These are phyloP conservation scores for Aspergillus haitiensis DNA, from an alignment of 495 filamentous ascomycete species.

Conservation along the genomic window DNA sequence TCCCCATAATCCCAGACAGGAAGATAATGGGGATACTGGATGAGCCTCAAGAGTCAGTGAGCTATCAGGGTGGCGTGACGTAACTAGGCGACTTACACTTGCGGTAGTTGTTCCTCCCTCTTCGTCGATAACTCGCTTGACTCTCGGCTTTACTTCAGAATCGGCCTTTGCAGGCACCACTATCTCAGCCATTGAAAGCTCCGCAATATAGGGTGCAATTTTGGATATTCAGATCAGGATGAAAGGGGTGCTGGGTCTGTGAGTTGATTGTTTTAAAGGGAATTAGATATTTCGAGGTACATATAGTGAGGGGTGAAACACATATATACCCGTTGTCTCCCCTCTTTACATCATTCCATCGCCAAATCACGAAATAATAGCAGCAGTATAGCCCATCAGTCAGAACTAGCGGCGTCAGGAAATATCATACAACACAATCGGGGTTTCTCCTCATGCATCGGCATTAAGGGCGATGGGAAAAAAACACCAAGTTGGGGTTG, in stretches of 20 bases:
- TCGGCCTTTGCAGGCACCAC: constrained; percentile 13
- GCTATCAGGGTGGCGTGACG: fast-evolving
- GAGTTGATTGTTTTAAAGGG: background rate
- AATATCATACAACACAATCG: background rate
- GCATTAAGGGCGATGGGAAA: background rate
- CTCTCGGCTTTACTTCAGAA: constrained; percentile 4
- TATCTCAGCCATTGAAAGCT: background rate
- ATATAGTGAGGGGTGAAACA: background rate
- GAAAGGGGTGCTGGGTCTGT: background rate
- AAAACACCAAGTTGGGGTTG: background rate
- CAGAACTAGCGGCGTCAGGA: no score
- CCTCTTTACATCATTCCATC: no score
- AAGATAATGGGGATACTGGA: constrained; percentile 18
- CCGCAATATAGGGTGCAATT: constrained; percentile 14
- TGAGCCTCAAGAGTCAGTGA: background rate
- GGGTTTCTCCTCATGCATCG: background rate
- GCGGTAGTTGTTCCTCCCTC: constrained; percentile 15
- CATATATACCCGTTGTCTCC: no score
- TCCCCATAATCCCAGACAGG: constrained; percentile 14
- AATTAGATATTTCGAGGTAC: background rate
- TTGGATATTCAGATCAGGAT: background rate
- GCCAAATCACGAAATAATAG: no score
- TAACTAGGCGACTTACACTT: background rate
- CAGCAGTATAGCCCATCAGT: no score
- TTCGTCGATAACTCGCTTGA: constrained; percentile 11